Conservation (phyloP, 2,329 filamentous ascomycete genomes). For the Diaporthe citriasiana region DNA sequence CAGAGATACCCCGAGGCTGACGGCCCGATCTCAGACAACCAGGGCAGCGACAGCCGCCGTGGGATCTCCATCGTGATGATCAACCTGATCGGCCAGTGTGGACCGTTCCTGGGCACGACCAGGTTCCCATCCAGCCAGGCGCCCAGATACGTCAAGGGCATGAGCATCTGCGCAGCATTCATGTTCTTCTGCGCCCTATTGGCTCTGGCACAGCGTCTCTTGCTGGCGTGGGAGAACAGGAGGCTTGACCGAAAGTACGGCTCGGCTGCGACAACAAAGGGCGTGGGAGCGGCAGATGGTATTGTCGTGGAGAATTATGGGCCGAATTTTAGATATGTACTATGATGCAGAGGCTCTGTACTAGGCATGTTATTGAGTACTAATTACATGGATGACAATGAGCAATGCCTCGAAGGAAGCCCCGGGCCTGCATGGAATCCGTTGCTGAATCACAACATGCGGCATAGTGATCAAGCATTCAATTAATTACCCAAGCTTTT, state of each 20-base stretch:
- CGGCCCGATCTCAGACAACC: background rate
- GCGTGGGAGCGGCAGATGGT: no score
- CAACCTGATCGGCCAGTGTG: constrained; percentile 18
- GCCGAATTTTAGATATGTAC: constrained; percentile 9
- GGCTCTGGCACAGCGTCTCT: constrained; percentile 4
- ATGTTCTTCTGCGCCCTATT: constrained; percentile 13
- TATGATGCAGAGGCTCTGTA: background rate
- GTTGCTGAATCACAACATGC: background rate
- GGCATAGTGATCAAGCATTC: background rate
- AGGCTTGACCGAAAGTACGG: background rate
- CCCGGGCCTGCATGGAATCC: no score
- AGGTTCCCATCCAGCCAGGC: constrained; percentile 10
- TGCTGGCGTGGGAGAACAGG: constrained; percentile 16
- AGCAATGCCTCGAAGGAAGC: background rate
- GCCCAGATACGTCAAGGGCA: constrained; percentile 11
- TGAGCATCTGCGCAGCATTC: constrained; percentile 16
- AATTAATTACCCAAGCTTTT: background rate
- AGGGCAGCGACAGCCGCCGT: constrained; percentile 16
- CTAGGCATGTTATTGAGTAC: background rate
- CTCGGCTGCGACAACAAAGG: background rate
- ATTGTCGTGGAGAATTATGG: background rate
- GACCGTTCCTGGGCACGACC: constrained; percentile 11
- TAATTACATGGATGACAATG: no score
- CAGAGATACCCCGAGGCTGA: background rate
- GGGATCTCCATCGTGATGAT: constrained; percentile 15